Evolutionary conservation across 257 asterid genomes (phyloP), one percentile per base, ranked within the genome.

Genomic region (Salvia hispanica): DNA sequence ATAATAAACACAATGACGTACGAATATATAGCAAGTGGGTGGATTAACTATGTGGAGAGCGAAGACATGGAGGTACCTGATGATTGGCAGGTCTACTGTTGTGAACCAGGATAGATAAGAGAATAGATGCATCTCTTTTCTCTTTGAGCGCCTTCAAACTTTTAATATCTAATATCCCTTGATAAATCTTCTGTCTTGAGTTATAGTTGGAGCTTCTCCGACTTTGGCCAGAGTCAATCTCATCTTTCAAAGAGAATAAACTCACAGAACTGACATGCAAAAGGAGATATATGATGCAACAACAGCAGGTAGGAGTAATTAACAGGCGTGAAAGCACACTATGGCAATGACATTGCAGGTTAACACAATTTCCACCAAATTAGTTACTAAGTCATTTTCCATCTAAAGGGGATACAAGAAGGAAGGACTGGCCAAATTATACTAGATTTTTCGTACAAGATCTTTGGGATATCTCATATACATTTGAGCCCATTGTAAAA

Each of bases 81-180:
- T 88, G 96, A 69, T 96, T 96, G 53, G 88, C 95, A 59, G 99
- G 99, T 78, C 83, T 87, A 61, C 89, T 80, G 87, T 94, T 94
- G 73, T 81, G 93, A 76, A 89, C 80, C 44, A 88, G 88, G 79
- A 87, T 80, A 73, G 96, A 85, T 77, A 91, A 82, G 11, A 78
- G 75, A 72, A 78, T 80, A 74, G 85, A 80, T 65, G 87, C 34
- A 65, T 82, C 91, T 84, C 95, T 83, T 77, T 79, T 91, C 84
- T 91, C 95, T 63, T 84, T 80, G 12, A 91, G 83, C 76, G 61
- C 85, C 88, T 84, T 91, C 84, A 94, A 76, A 73, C 83, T 79
- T 73, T 80, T 77, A 44, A 73, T 43, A 77, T 94, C 96, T 67
- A 94, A 70, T 80, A 82, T 85, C 70, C 84, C 93, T 39, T 89